Evolutionary conservation across 2,329 filamentous ascomycete species (phyloP), one percentile per base, ranked within the genome.

Genomic region (Helminthosporium solani): DNA sequence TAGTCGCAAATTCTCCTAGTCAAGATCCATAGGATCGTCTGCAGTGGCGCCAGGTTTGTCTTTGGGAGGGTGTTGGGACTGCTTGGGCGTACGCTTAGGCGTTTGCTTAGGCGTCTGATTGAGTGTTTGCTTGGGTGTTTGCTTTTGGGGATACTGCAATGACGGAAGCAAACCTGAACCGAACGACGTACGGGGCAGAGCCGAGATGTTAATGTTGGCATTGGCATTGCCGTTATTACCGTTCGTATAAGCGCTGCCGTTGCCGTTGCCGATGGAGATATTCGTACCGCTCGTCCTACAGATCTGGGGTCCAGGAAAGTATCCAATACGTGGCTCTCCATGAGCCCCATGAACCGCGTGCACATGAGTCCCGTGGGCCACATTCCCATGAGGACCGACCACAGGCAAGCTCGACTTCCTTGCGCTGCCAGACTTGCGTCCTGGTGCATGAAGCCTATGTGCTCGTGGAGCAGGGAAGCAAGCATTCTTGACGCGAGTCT

Each of bases 401-500:
- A 25, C 9, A 9, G 23, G 6, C 23, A 25, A 5, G 23, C 9
- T 25, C 23, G 9, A 6, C 23, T 25, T 25, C 23, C 23, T 25
- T 25, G 5, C 23, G 6, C 23, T 25, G 23, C 23, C 23, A n/a
- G 23, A 6, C 23, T 25, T 25, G 5, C 23, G 23, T 6, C 23
- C 9, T 6, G 23, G 23, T 9, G 23, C 23, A 5, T 5, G 23
- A 25, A n/a, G n/a, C n/a, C 61, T 56, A 28, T 57, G 54, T 2
- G 57, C 50, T 34, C 65, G 56, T 16, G 61, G 57, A 21, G 58
- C 57, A 7, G 63, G 64, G 31, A 57, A 61, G 44, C 58, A 65
- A 0, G 65, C 65, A 25, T 67, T 67, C 48, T 64, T 67, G 14
- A 69, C 59, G n/a, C 66, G 65, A 6, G 57, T 65, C 42, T 69